Base-by-base conservation (phyloP, 139 green algal genomes). In the Chlamydomonas incerta region DNA sequence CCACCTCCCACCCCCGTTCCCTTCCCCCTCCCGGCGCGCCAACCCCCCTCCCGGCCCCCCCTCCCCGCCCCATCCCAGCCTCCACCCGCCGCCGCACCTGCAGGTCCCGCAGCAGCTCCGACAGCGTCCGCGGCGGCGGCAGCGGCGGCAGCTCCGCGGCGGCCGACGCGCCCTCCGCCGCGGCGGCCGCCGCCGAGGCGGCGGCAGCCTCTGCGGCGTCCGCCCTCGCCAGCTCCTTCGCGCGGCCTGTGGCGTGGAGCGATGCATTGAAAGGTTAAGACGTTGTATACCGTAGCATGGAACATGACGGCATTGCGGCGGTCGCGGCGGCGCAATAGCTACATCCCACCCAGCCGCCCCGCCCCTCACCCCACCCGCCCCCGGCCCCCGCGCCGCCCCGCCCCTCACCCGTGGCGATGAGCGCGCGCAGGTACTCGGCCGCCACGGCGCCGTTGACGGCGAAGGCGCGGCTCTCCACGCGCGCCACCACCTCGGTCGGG, bases 381-480 rank as follows among this genome's bases (percentile, higher is more conserved):
- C 37, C 65, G n/a, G n/a, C n/a, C n/a, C n/a, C n/a, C n/a, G n/a
- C 24, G 55, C 1, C 35, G 8, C 34, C 71, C 11, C 31, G 28
- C 15, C 47, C 28, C 77, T 24, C 31, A 84, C 77, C 94, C 31
- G 91, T 96, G 18, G 85, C 67, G 21, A 97, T 94, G 31, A 99
- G 89, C 14, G 96, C 96, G 20, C 93, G 89, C 4, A 99, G 73
- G 90, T 99, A 99, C 92, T 99, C 96, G 1, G 91, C 91, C 34
- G 96, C 90, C 47, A 97, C 94, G 14, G 84, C 91, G 2, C 91
- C 82, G 80, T 90, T 97, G 50, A 88, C 79, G 0, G 88, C 88
- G 50, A 90, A 92, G 23, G 11, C 77, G 66, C 29, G 68, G 31
- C 23, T 47, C 23, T 91, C 84, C 68, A 93, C 82, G 11, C 86